These are phyloP conservation scores for Aureobasidium musti DNA, from an alignment of 2,329 filamentous ascomycete species.

Conservation along the genomic window DNA sequence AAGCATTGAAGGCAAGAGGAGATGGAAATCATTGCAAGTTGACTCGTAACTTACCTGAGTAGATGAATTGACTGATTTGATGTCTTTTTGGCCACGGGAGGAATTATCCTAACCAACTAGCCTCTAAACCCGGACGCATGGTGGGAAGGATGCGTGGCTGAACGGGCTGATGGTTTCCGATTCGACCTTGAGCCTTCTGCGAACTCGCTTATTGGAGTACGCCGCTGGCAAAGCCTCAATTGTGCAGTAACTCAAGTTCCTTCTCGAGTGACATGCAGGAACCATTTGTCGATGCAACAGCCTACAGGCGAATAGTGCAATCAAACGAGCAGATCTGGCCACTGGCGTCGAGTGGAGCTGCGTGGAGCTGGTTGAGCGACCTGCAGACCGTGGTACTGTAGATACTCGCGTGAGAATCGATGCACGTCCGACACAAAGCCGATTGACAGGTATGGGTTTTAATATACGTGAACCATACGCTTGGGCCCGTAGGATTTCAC, in stretches of 20 bases:
- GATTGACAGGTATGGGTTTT: background rate
- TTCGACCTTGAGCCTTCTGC: background rate
- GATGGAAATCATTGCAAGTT: background rate
- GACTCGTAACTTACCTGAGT: background rate
- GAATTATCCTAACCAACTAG: background rate
- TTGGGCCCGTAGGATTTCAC: background rate
- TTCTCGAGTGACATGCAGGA: background rate
- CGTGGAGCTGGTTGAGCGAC: background rate
- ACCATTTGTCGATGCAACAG: background rate
- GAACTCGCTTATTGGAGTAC: background rate
- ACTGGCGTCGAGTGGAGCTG: background rate
- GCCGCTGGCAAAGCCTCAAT: background rate
- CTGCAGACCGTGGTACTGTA: constrained; percentile 3
- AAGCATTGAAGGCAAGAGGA: background rate
- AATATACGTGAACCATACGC: background rate
- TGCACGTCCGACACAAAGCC: background rate
- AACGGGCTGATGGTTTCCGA: constrained; percentile 2
- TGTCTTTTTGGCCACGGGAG: background rate
- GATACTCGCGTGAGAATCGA: background rate
- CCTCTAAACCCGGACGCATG: background rate
- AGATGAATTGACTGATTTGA: background rate
- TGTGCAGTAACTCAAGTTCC: background rate
- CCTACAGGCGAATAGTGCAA: background rate
- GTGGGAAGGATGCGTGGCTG: constrained; percentile 1
- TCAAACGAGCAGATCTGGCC: background rate